A percentile compares a stretch with the other conserved stretches of the same genome.
Conservation (phyloP, 1,284 basidiomycete genomes). For the Fistulinella cinereoalba region DNA sequence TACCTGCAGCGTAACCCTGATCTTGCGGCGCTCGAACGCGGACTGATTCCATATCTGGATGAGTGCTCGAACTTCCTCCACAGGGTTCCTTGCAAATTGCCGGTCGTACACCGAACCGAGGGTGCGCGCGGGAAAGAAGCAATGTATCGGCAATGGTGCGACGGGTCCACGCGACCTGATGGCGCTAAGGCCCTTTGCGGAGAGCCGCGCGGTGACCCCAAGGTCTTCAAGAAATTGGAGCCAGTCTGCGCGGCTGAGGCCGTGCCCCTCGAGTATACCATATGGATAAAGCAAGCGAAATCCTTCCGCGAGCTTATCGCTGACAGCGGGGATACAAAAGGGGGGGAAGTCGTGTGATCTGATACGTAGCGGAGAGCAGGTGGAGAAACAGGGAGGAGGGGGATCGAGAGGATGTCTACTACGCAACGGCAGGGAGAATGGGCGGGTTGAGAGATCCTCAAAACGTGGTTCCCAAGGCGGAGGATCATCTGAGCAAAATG, state of each 20-base stretch:
- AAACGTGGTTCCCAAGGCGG: constrained; percentile 30
- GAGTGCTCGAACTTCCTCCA: constrained; percentile 28
- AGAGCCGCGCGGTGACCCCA: constrained; percentile 25
- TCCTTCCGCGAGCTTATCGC: constrained; percentile 22
- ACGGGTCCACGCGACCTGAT: constrained; percentile 20
- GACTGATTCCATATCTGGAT: constrained; percentile 33
- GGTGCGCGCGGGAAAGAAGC: constrained; percentile 13
- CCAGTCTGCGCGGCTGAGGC: constrained; percentile 29
- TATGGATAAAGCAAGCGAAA: constrained; percentile 30
- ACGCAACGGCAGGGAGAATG: background rate
- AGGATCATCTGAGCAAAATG: constrained; percentile 9
- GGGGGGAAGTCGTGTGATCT: constrained; percentile 27
- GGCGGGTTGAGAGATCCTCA: constrained; percentile 19
- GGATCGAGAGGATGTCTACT: constrained; percentile 29
- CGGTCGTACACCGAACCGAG: constrained; percentile 24
- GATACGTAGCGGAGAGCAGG: constrained; percentile 26
- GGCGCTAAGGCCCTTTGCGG: constrained; percentile 21
- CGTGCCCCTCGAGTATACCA: constrained; percentile 25
- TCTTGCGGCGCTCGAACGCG: constrained; percentile 32
- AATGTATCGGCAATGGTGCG: constrained; percentile 11
- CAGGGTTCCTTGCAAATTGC: constrained; percentile 18
- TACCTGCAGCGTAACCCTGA: constrained; percentile 23
- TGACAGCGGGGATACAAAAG: constrained; percentile 27
- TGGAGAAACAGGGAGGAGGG: constrained; percentile 33
- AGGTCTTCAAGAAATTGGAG: constrained; percentile 29